A percentile compares a stretch with the other conserved stretches of the same genome.
Conservation (phyloP, 1,284 basidiomycete genomes). For the Cutaneotrichosporon daszewskae region DNA sequence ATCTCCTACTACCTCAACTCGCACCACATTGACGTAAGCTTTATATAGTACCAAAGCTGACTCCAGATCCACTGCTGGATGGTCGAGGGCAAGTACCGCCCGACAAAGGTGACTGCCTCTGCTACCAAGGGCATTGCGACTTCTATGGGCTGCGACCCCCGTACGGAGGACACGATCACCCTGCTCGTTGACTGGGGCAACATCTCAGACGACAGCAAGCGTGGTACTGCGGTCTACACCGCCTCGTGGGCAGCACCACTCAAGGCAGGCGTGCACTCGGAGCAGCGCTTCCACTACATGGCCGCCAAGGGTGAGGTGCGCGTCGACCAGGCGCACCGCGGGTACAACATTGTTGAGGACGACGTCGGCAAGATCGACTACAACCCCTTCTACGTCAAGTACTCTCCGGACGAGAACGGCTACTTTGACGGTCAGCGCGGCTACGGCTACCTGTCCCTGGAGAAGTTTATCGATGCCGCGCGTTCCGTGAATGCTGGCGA, state of each 20-base stretch:
- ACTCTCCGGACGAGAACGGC: constrained; percentile 81
- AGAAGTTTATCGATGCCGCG: constrained; percentile 66
- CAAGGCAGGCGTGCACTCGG: constrained; percentile 61
- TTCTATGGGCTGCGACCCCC: constrained; percentile 58
- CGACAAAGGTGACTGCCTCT: constrained; percentile 78
- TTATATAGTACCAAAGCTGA: constrained; percentile 55
- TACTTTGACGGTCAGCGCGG: constrained; percentile 89
- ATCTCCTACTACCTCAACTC: constrained; percentile 87
- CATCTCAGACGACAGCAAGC: constrained; percentile 61
- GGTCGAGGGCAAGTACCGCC: constrained; percentile 63
- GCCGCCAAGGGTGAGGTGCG: constrained; percentile 84
- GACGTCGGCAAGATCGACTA: constrained; percentile 56
- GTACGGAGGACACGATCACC: constrained; percentile 89
- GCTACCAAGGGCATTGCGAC: constrained; percentile 85
- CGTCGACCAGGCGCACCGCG: constrained; percentile 87
- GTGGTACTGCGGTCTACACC: constrained; percentile 64
- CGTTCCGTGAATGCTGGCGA: constrained; percentile 63
- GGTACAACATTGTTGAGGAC: constrained; percentile 80
- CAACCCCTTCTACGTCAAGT: constrained; percentile 50
- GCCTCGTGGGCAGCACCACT: constrained; percentile 62
- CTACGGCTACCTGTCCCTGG: constrained; percentile 82
- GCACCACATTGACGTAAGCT: constrained; percentile 64
- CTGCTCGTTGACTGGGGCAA: constrained; percentile 89
- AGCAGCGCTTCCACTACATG: constrained; percentile 93
- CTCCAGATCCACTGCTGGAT: constrained; percentile 77